These are phyloP conservation scores for Cystobasidium sp. DNA, from an alignment of 1,284 basidiomycete species.

Conservation along the genomic window DNA sequence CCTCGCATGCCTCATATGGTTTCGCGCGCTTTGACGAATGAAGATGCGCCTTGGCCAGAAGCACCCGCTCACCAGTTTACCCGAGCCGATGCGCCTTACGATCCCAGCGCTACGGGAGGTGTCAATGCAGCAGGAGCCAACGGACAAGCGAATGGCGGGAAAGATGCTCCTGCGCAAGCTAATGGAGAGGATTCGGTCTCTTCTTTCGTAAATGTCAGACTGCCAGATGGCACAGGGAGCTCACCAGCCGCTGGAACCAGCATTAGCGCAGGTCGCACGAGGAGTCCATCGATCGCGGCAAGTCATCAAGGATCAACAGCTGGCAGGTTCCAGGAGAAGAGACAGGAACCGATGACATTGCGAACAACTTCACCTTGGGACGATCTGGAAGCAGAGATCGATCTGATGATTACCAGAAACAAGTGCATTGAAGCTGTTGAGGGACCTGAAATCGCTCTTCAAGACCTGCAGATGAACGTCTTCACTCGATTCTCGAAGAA, in stretches of 20 bases:
- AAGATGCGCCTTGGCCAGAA: constrained; percentile 16
- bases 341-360: constrained; percentile 19
- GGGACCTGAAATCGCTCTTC: constrained; percentile 81
- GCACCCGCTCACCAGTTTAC: constrained; percentile 6
- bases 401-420: constrained; percentile 85
- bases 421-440: constrained; percentile 80
- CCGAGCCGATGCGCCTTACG: constrained; percentile 34
- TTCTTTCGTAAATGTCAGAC: constrained; percentile 25
- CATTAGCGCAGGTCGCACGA: constrained; percentile 6
- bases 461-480: constrained; percentile 74
- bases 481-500: constrained; percentile 43
- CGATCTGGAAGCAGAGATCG: constrained; percentile 74
- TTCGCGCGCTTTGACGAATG: constrained; percentile 1
- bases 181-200: constrained; percentile 25
- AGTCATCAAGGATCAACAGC: constrained; percentile 28
- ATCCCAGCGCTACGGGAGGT: constrained; percentile 31
- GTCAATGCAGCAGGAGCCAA: not conserved
- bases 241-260: constrained; percentile 18
- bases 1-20: not conserved
- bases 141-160: not conserved
- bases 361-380: constrained; percentile 39
- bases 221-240: constrained; percentile 5
- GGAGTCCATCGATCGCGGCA: constrained; percentile 24
- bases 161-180: not conserved
- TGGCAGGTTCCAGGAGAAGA: constrained; percentile 5